Conservation (phyloP, 805 yeast species). For the Spathaspora hagerdaliae region DNA sequence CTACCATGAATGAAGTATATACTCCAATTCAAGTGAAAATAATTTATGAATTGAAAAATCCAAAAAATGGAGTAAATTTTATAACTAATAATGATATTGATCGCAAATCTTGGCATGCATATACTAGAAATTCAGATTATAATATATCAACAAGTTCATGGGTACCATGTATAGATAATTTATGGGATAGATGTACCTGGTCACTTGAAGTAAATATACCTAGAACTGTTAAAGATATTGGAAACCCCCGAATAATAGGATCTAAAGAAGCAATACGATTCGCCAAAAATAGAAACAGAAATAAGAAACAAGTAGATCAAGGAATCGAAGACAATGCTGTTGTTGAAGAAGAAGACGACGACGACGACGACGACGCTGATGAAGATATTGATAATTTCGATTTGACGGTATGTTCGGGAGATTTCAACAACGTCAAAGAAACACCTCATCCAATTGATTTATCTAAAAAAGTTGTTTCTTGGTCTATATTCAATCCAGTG, state of each 20-base stretch:
- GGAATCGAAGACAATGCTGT: constrained; percentile 21
- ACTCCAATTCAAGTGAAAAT: constrained; percentile 73
- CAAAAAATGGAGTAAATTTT: constrained; percentile 73
- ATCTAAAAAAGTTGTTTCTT: constrained; percentile 69
- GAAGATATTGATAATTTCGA: constrained; percentile 48
- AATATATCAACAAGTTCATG: constrained; percentile 89
- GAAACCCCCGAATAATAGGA: constrained; percentile 43
- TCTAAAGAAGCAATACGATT: constrained; percentile 15
- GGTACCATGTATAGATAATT: constrained; percentile 92
- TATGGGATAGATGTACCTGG: constrained; percentile 91
- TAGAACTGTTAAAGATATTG: constrained; percentile 70
- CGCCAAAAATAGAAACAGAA: constrained; percentile 8
- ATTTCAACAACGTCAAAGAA: constrained; percentile 60
- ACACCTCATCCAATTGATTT: constrained; percentile 72
- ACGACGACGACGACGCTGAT: constrained; percentile 34
- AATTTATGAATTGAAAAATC: constrained; percentile 60
- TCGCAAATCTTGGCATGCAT: constrained; percentile 70
- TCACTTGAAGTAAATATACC: constrained; percentile 84
- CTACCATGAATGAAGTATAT: constrained; percentile 41
- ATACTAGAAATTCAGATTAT: constrained; percentile 74
- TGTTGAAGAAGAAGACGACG: too few relatives aligned
- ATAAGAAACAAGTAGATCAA: too few relatives aligned
- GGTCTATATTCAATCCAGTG: constrained; percentile 75
- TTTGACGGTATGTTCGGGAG: constrained; percentile 66
- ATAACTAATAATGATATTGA: constrained; percentile 55